Percentiles rank a stretch among this genome's conserved stretches.
These are phyloP conservation scores for Tolypocladium tundrense DNA, from an alignment of 2,329 filamentous ascomycete species.

Conservation along the genomic window DNA sequence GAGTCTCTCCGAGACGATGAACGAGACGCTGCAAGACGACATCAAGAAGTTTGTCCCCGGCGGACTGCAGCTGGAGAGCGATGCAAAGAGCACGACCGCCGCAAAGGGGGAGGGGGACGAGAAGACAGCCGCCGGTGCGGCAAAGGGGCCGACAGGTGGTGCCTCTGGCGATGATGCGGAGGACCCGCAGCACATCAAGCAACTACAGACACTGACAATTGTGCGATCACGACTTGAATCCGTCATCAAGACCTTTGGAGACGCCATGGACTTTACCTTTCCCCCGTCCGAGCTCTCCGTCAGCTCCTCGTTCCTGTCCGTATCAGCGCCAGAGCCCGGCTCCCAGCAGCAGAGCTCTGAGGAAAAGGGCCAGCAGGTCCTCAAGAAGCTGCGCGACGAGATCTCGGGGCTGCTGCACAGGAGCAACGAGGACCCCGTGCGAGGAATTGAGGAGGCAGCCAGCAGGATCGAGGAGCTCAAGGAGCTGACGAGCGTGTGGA, in stretches of 20 bases:
- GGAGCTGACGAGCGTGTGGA: slow-evolving; percentile 73
- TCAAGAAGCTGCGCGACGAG: slow-evolving; percentile 59
- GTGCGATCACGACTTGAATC: slow-evolving; percentile 78
- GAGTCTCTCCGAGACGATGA: slow-evolving; percentile 67
- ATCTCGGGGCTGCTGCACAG: slow-evolving; percentile 55
- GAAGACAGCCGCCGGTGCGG: slow-evolving; percentile 11
- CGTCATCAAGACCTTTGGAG: slow-evolving; percentile 84
- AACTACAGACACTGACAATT: slow-evolving; percentile 71
- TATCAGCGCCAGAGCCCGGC: slow-evolving; percentile 72
- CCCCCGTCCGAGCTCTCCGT: slow-evolving; percentile 80
- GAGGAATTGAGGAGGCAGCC: slow-evolving; percentile 64
- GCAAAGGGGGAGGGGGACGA: slow-evolving; percentile 8
- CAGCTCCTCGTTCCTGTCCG: slow-evolving; percentile 76
- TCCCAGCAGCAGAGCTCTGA: slow-evolving; percentile 58
- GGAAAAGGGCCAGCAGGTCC: slow-evolving; percentile 77
- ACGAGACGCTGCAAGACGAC: slow-evolving; percentile 61
- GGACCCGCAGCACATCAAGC: slow-evolving; percentile 61
- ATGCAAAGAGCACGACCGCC: slow-evolving; percentile 9
- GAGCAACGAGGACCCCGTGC: slow-evolving; percentile 42
- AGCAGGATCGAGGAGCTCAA: slow-evolving; percentile 68
- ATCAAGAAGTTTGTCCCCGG: slow-evolving; percentile 61
- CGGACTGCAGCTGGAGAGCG: slow-evolving; percentile 25
- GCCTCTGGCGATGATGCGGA: slow-evolving; percentile 11
- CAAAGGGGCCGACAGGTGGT: slow-evolving; percentile 5
- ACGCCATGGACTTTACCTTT: slow-evolving; percentile 91